phyloP scores from a whole-genome alignment of 176 grass and related monocot genomes.

The Thinopyrum elongatum region DNA sequence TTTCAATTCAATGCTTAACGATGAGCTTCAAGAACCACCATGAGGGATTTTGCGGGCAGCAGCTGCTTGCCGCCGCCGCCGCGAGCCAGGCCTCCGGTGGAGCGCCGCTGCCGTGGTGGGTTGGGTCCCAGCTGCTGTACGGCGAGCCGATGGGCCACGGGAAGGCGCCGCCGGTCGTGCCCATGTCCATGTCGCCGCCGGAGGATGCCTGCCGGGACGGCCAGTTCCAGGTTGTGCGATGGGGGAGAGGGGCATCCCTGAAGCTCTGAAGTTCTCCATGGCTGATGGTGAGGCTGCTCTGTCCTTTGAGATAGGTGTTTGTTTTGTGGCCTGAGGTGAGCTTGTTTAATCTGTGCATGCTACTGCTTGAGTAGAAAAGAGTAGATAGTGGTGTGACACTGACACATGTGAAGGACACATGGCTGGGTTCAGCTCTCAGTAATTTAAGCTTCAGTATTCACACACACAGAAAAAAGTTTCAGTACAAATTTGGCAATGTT shows the following conservation, averaged over 20 bases:
- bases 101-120: conserved; percentile 60
- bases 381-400: neutral
- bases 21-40: conserved; percentile 44
- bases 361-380: neutral
- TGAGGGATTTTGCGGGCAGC: conserved; percentile 17
- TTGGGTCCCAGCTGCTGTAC: conserved; percentile 42
- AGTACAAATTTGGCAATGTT: neutral
- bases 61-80: neutral
- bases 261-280: conserved; percentile 48
- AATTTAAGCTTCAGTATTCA: neutral
- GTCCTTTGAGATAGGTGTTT: neutral
- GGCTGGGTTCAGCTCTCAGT: neutral
- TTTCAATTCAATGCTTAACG: too few relatives aligned
- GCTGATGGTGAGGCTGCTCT: conserved; percentile 54
- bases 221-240: conserved; percentile 34
- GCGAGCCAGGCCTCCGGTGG: neutral
- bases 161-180: conserved; percentile 12
- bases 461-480: too few relatives aligned
- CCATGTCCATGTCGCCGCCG: neutral
- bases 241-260: conserved; percentile 44
- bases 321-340: neutral
- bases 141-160: conserved; percentile 40
- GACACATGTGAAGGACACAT: neutral
- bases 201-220: conserved; percentile 33
- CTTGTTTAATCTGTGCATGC: neutral